Evolutionary conservation across 2,329 filamentous ascomycete genomes (phyloP), one percentile per base, ranked within the genome.

Genomic region (Penicillium freii): DNA sequence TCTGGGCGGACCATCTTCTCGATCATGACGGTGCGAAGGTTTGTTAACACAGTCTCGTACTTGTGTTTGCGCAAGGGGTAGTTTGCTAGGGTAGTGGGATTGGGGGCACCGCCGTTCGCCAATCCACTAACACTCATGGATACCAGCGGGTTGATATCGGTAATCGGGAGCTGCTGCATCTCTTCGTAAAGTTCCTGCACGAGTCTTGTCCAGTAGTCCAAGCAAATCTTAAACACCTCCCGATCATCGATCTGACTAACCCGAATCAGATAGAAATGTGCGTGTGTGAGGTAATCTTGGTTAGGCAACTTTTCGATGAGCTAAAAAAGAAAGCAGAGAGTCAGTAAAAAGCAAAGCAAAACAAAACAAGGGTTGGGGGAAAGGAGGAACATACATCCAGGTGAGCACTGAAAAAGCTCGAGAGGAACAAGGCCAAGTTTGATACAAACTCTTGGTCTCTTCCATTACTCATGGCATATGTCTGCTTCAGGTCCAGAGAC

Each of bases 1-100:
- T 99, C 94, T 0, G 94, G 94, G 43, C 92, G 86, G 33, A 99
- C 94, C 94, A 99, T 99, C 82, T 97, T 97, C 80, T 99, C 94
- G 61, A 99, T 97, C 94, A 99, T 99, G 64, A 99, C 94, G 25
- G 93, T 89, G 65, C 94, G 88, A 56, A 99, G 82, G 74, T 96
- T 97, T 10, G 93, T 93, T 49, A 99, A 80, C 21, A 99, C 89
- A 72, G 97, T 92, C 63, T 88, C 88, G 77, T 97, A 99, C 78
- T 97, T 97, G 83, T 99, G 93, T 81, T 99, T 99, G 60, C 95
- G 88, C 44, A 99, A 84, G 13, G 93, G 92, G 70, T 96, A 96
- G 75, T 92, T 96, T 67, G 87, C 88, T 61, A 97, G 82, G n/a
- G 93, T 80, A 51, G 81, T 85, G 1, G 93, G 91, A 72, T 96